Conservation (phyloP, 768 basidiomycete species). For the Daedaleopsis sinensis region DNA sequence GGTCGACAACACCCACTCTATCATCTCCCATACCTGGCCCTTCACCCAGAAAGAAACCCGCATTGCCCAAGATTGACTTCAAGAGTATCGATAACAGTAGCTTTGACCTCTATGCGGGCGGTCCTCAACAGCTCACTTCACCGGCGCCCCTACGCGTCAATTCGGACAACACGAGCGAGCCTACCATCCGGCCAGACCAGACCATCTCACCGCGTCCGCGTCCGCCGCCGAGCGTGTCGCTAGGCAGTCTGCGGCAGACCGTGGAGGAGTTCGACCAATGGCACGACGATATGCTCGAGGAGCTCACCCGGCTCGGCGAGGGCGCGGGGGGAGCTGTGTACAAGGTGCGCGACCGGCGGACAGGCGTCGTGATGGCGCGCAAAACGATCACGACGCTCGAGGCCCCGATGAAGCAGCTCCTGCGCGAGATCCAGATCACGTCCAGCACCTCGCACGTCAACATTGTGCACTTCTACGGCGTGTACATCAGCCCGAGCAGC, state of each 20-base stretch:
- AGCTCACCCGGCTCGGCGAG: constrained; percentile 81
- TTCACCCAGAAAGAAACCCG: constrained; percentile 36
- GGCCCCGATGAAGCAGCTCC: constrained; percentile 89
- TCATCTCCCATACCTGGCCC: constrained; percentile 34
- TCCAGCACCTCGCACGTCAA: constrained; percentile 82
- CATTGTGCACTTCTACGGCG: constrained; percentile 91
- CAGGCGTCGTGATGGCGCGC: constrained; percentile 82
- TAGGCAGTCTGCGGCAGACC: constrained; percentile 32
- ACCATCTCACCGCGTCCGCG: constrained; percentile 42
- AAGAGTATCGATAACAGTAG: constrained; percentile 19
- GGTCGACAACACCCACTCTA: constrained; percentile 29
- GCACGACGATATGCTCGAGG: constrained; percentile 76
- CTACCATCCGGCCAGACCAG: constrained; percentile 45
- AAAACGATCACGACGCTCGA: constrained; percentile 93
- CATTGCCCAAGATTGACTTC: constrained; percentile 36
- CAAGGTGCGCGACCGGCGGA: constrained; percentile 86
- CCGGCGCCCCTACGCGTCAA: constrained; percentile 34
- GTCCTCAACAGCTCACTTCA: constrained; percentile 22
- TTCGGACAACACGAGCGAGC: constrained; percentile 40
- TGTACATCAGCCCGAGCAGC: constrained; percentile 83
- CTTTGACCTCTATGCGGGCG: constrained; percentile 30
- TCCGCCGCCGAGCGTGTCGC: constrained; percentile 25
- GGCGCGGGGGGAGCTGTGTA: constrained; percentile 97
- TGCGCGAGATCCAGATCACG: constrained; percentile 91
- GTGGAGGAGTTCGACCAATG: constrained; percentile 48